Percentiles rank a stretch among this genome's conserved stretches.
Conservation (phyloP, 331 rosid genomes). For the Erythrophleum ivorense region DNA sequence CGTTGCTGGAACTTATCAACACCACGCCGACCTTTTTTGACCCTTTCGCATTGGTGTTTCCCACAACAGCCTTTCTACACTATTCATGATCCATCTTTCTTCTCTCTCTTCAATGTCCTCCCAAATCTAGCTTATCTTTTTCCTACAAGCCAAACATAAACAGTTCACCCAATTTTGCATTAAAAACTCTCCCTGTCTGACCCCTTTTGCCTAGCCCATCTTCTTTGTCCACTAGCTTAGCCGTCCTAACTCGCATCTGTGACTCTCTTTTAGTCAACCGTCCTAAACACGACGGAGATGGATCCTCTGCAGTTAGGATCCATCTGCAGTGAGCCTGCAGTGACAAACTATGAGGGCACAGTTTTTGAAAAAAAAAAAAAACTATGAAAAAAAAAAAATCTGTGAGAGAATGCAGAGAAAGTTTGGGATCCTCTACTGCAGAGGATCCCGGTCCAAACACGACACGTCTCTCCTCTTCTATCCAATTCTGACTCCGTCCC, state of each 20-base stretch:
- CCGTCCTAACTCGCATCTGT: slow-evolving; percentile 45
- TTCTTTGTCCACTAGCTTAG: slow-evolving; percentile 31
- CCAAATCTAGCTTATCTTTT: neutral
- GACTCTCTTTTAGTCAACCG: slow-evolving; percentile 63
- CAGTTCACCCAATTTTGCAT: slow-evolving; percentile 43
- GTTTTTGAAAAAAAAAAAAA: too few relatives aligned
- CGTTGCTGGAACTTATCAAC: slow-evolving; percentile 40
- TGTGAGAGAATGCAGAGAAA: too few relatives aligned
- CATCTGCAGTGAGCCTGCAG: too few relatives aligned
- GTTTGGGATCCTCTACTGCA: too few relatives aligned
- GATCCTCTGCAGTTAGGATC: too few relatives aligned
- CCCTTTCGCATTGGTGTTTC: slow-evolving; percentile 40
- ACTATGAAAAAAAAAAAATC: too few relatives aligned
- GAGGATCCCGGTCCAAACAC: too few relatives aligned
- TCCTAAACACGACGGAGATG: slow-evolving; percentile 36
- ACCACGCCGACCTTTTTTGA: slow-evolving; percentile 66
- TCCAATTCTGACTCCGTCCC: slow-evolving; percentile 58
- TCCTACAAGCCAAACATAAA: slow-evolving; percentile 34
- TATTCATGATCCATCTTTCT: neutral
- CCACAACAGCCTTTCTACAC: slow-evolving; percentile 10
- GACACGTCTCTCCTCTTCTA: slow-evolving; percentile 56
- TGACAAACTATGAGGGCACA: too few relatives aligned
- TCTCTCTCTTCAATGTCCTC: slow-evolving; percentile 2
- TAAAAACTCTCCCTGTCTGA: neutral
- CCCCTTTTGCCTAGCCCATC: too few relatives aligned